A percentile compares a stretch with the other conserved stretches of the same genome.
phyloP scores from a whole-genome alignment of 1,284 basidiomycete genomes.

The Trichosporon ovoides region DNA sequence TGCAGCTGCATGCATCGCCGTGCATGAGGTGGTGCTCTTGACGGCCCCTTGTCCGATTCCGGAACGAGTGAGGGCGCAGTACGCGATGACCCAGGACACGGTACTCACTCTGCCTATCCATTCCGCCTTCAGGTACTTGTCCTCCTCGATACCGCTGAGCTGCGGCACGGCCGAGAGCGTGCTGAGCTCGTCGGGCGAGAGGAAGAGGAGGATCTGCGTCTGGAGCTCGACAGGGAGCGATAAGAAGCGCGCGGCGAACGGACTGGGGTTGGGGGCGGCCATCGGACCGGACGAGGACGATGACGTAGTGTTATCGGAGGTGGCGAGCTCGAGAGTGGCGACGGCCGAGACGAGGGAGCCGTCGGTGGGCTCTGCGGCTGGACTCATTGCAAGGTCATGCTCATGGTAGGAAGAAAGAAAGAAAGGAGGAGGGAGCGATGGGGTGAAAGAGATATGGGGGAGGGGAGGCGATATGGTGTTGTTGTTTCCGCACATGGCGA shows the following conservation, averaged over 20 bases:
- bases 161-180: conserved; percentile 23
- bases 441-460: not conserved
- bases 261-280: not conserved
- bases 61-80: too few species aligned
- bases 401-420: not conserved
- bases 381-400: not conserved
- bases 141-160: conserved; percentile 23
- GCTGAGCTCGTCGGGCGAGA: conserved; percentile 27
- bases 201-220: conserved; percentile 24
- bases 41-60: not conserved
- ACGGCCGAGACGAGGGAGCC: not conserved
- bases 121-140: conserved; percentile 20
- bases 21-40: not conserved
- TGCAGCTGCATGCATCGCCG: not conserved
- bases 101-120: conserved; percentile 22
- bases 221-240: conserved; percentile 23
- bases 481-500: too few species aligned
- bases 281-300: not conserved
- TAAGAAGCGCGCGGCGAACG: conserved; percentile 19
- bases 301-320: not conserved
- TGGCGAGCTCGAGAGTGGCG: not conserved
- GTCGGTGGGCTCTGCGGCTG: not conserved
- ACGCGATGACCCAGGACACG: too few species aligned
- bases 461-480: not conserved
- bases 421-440: not conserved